Evolutionary conservation across 108 stramenopile genomes (phyloP), one percentile per base, ranked within the genome.

Genomic region (Nannochloropsis oceanica): DNA sequence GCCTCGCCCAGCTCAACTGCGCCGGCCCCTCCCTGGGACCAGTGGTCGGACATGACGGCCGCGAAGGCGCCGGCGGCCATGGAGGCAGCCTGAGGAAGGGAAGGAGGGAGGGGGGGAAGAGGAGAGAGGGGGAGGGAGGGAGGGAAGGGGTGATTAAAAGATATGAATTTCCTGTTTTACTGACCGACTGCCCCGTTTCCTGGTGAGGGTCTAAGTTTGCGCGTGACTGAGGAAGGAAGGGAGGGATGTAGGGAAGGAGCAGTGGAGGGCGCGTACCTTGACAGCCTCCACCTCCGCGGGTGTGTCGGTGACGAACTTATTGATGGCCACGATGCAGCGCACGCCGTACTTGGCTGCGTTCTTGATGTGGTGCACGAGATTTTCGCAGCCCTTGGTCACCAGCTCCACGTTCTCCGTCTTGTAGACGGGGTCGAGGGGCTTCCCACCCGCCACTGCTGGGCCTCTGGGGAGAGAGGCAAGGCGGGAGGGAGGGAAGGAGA

Each of bases 301-400:
- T 11, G 95, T 96, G 83, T 98, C 96, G 0, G 94, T 94, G 83
- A 93, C 92, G 93, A 98, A 98, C 80, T 94, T 93, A 87, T 97
- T 99, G 84, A 97, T 90, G 26, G 95, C 96, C n/a, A 96, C 96
- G 42, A 97, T 94, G 44, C 94, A 94, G 82, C 94, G 91, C n/a
- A 99, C 96, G 25, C 96, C 96, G 88, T 96, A 98, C 87, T 97
- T 97, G 85, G 92, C 92, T 25, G 96, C 93, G 91, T 98, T 98
- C 80, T 93, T 84, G 82, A 99, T 94, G 86, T 99, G 98, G 84
- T 95, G 94, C 44, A 86, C 92, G 26, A 99, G 89, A 87, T 99
- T 99, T 86, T 91, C 90, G 44, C 92, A 92, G 46, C 98, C 98
- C 83, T 90, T 91, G 79, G 83, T 73, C 20, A 98, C 91, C 34